A percentile compares a stretch with the other conserved stretches of the same genome.
These are phyloP conservation scores for bread wheat (Triticum aestivum) DNA, from an alignment of 176 grass and related monocot genomes.

Conservation along the genomic window IWGSC_CS_RefSeq_v2.1 NC_057797.1:608729034-608729533, in stretches of 20 bases:
- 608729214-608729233: background rate
- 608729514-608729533: background rate
- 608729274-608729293: slow-evolving; percentile 63
- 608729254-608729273: slow-evolving; percentile 83
- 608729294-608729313: slow-evolving; percentile 57
- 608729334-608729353: background rate
- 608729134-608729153: too few relatives aligned
- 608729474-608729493: slow-evolving; percentile 59
- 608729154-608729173: too few relatives aligned
- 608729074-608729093: background rate
- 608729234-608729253: background rate
- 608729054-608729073: background rate
- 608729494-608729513: background rate
- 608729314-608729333: slow-evolving; percentile 38
- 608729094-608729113: too few relatives aligned
- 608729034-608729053: too few relatives aligned
- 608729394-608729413: slow-evolving; percentile 83
- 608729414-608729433: slow-evolving; percentile 79
- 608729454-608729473: slow-evolving; percentile 61
- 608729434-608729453: slow-evolving; percentile 77
- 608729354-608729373: background rate
- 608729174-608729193: background rate
- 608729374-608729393: slow-evolving; percentile 55
- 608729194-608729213: background rate
- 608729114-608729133: too few relatives aligned